phyloP scores from a whole-genome alignment of 305 asterid species.

The Rubia tinctorum region DNA sequence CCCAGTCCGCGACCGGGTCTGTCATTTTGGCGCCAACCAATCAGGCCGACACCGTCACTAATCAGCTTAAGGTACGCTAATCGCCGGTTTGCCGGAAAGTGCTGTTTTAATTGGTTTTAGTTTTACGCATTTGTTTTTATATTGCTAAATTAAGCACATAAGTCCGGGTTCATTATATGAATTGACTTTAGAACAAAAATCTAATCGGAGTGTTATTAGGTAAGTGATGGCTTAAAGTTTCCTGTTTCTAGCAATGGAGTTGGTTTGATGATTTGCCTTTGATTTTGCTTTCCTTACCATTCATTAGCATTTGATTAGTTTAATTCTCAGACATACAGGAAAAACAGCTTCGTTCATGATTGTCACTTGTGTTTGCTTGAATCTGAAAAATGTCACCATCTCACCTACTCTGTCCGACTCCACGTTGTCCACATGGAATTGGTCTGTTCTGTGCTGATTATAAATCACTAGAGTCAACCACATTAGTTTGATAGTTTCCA shows the following conservation, averaged over 20 bases:
- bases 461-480: neutral
- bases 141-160: neutral
- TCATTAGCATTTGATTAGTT: neutral
- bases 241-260: neutral
- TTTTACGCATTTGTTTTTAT: too few relatives aligned
- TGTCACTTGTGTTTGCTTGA: constrained; percentile 20
- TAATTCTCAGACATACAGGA: neutral
- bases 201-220: neutral
- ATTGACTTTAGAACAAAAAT: neutral
- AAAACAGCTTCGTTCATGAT: constrained; percentile 7
- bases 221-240: neutral
- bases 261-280: neutral
- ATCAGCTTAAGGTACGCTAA: constrained; percentile 54
- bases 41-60: constrained; percentile 75
- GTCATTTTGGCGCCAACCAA: constrained; percentile 66
- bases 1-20: constrained; percentile 65
- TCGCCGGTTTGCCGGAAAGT: neutral
- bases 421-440: constrained; percentile 16
- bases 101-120: neutral
- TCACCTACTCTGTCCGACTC: constrained; percentile 22
- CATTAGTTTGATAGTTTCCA: neutral
- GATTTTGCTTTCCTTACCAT: neutral
- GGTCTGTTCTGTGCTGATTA: constrained; percentile 11
- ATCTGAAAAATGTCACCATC: constrained; percentile 16
- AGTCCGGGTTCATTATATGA: neutral